Percentiles rank a stretch among this genome's conserved stretches.
These are phyloP conservation scores for Haberlea rhodopensis DNA, from an alignment of 257 asterid species.

Conservation along the genomic window DNA sequence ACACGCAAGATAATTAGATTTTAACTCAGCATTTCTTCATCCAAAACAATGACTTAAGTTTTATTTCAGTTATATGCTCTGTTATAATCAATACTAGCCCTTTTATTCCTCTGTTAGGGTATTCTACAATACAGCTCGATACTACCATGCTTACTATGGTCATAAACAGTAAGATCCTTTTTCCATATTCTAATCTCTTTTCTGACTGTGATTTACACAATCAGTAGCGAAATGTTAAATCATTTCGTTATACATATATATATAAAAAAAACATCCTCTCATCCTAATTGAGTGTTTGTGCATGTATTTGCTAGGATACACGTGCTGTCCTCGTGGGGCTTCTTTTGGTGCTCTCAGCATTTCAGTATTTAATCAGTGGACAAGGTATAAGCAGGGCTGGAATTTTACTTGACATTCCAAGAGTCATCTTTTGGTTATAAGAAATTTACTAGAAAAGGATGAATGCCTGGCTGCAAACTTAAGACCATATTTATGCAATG, in stretches of 20 bases:
- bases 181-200: constrained; percentile 16
- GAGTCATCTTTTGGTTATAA: constrained; percentile 5
- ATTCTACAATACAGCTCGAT: constrained; percentile 86
- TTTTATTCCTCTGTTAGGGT: constrained; percentile 50
- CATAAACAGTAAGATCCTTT: constrained; percentile 75
- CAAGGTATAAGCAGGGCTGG: constrained; percentile 45
- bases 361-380: constrained; percentile 50
- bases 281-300: no score
- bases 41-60: neutral
- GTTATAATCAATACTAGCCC: constrained; percentile 7
- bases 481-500: neutral
- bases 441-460: constrained; percentile 13
- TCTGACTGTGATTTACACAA: neutral
- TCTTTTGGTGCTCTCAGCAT: constrained; percentile 42
- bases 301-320: constrained; percentile 35
- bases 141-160: constrained; percentile 94
- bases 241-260: neutral
- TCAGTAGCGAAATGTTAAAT: no score
- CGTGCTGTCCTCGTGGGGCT: constrained; percentile 54
- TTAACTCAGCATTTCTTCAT: neutral
- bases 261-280: no score
- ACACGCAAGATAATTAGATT: neutral
- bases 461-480: neutral
- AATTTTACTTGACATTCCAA: constrained; percentile 14
- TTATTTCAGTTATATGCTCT: constrained; percentile 5